Percentiles rank a stretch among this genome's conserved stretches.
Evolutionary conservation across 805 yeast genomes (phyloP).

Genomic region (Saccharomycopsis selenospora): DNA sequence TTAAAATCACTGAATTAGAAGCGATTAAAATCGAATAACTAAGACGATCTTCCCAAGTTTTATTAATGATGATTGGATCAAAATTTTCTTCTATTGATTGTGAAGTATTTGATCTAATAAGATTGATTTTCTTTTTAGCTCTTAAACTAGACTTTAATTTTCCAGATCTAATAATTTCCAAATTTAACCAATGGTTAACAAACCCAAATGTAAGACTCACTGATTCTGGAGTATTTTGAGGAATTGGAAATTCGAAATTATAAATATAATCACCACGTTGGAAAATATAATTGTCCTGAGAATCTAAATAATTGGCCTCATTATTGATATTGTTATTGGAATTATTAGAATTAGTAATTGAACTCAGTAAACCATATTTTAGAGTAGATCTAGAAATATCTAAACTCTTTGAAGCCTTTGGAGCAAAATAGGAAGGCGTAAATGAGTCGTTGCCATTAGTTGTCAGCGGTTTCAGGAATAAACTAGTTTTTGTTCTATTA

Average conservation of each 20-base stretch:
- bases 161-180: slow-evolving; percentile 67
- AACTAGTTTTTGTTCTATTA: background rate
- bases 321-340: background rate
- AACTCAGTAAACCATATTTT: no score
- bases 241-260: slow-evolving; percentile 84
- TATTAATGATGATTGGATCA: slow-evolving; percentile 84
- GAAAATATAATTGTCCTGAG: slow-evolving; percentile 37
- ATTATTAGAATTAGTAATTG: no score
- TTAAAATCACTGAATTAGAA: slow-evolving; percentile 78
- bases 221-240: slow-evolving; percentile 76
- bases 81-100: slow-evolving; percentile 69
- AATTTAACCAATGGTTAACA: slow-evolving; percentile 64
- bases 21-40: slow-evolving; percentile 88
- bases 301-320: slow-evolving; percentile 13
- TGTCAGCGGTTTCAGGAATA: background rate
- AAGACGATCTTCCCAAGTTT: slow-evolving; percentile 92
- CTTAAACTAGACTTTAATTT: slow-evolving; percentile 73
- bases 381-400: background rate
- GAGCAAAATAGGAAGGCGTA: background rate
- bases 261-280: slow-evolving; percentile 88
- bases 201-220: slow-evolving; percentile 73
- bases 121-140: slow-evolving; percentile 54
- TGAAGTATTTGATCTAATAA: slow-evolving; percentile 73
- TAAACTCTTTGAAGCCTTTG: background rate
- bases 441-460: background rate